Evolutionary conservation across 768 basidiomycete species (phyloP).

Genomic region (Pleurotus tuoliensis): DNA sequence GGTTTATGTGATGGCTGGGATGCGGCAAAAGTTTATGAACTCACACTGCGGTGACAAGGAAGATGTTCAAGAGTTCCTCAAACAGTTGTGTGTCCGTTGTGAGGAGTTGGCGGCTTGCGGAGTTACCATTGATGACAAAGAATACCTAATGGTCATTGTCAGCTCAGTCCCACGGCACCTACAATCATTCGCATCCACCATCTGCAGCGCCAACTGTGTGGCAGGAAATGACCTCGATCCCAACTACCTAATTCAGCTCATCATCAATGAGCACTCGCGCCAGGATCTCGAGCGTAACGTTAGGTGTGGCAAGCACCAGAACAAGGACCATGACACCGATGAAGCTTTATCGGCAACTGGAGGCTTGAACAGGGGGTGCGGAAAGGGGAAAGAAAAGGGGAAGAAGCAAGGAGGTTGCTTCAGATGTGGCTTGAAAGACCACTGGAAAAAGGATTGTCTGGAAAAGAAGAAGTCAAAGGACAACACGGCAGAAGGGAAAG

Average conservation of each 20-base stretch:
- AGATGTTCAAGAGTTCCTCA: slow-evolving; percentile 12
- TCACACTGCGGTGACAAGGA: neutral
- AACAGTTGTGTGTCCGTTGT: neutral
- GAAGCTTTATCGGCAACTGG: neutral
- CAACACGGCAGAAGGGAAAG: neutral
- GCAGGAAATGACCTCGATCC: too few species aligned
- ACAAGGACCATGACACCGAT: neutral
- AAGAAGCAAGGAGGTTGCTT: slow-evolving; percentile 14
- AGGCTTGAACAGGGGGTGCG: neutral
- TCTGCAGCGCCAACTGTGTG: too few species aligned
- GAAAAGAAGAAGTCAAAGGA: neutral
- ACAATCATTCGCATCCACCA: neutral
- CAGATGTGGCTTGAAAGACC: slow-evolving; percentile 24
- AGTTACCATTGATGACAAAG: slow-evolving; percentile 1
- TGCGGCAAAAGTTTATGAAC: neutral
- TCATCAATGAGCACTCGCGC: neutral
- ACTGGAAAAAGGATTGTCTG: slow-evolving; percentile 15
- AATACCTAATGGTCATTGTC: slow-evolving; percentile 9
- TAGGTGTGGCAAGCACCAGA: too few species aligned
- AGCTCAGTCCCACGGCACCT: slow-evolving; percentile 1
- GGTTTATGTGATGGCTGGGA: neutral
- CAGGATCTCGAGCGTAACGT: neutral
- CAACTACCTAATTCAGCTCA: neutral
- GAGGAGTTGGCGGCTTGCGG: neutral
- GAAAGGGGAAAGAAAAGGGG: neutral